A percentile compares a stretch with the other conserved stretches of the same genome.
phyloP scores from a whole-genome alignment of 2,329 filamentous ascomycete genomes.

The Penicillium sp. region DNA sequence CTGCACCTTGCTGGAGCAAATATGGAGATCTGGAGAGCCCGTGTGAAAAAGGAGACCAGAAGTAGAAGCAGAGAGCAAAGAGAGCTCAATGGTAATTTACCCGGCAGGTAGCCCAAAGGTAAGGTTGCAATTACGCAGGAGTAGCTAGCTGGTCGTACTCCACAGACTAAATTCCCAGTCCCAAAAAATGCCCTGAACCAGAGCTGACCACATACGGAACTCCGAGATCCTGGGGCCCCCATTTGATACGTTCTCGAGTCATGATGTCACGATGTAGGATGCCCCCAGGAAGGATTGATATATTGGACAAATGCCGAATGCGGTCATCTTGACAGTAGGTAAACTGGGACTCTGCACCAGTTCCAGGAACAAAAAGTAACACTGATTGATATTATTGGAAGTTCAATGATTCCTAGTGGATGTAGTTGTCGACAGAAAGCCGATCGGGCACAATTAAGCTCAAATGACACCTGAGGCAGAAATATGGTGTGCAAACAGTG shows the following conservation, averaged over 20 bases:
- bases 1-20: not conserved
- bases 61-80: not conserved
- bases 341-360: no score
- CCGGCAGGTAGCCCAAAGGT: no score
- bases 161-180: not conserved
- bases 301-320: slow-evolving; percentile 9
- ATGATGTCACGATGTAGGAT: slow-evolving; percentile 25
- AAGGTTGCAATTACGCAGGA: slow-evolving; percentile 2
- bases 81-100: not conserved
- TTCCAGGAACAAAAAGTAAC: no score
- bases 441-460: no score
- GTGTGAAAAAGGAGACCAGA: not conserved
- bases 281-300: not conserved
- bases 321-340: no score
- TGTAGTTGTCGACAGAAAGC: not conserved
- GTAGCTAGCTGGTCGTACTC: not conserved
- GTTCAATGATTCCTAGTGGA: not conserved
- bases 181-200: slow-evolving; percentile 4
- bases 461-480: slow-evolving; percentile 4
- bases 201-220: not conserved
- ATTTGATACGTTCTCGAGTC: slow-evolving; percentile 14
- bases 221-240: not conserved
- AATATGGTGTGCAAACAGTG: slow-evolving; percentile 21
- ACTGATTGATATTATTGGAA: no score
- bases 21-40: not conserved